Evolutionary conservation across 2,329 filamentous ascomycete species (phyloP).

Genomic region (Colletotrichum paranaense): DNA sequence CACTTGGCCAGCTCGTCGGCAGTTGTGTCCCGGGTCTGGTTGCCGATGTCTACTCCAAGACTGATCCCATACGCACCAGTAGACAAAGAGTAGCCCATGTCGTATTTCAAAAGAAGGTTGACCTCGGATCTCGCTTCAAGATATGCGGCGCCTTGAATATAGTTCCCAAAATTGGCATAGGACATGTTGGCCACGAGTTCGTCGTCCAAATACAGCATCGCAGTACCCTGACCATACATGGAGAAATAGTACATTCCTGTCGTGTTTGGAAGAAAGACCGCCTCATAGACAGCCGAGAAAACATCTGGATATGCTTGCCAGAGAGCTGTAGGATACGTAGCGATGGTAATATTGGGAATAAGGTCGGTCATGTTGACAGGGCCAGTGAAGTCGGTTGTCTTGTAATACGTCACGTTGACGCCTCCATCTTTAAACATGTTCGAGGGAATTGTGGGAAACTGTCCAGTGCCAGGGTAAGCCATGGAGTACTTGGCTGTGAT

Average conservation of each 20-base stretch:
- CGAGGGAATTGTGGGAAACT: background rate
- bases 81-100: constrained; percentile 14
- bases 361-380: background rate
- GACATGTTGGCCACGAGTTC: constrained; percentile 42
- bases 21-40: background rate
- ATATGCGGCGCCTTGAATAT: background rate
- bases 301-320: constrained; percentile 19
- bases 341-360: background rate
- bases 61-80: constrained; percentile 7
- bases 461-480: constrained; percentile 6
- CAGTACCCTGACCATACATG: constrained; percentile 48
- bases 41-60: constrained; percentile 10
- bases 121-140: background rate
- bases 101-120: background rate
- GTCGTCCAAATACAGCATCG: constrained; percentile 45
- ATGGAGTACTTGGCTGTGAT: background rate
- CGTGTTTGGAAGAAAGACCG: constrained; percentile 34
- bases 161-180: constrained; percentile 8
- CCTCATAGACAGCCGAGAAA: constrained; percentile 39
- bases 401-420: constrained; percentile 39
- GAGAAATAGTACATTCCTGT: constrained; percentile 44
- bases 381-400: constrained; percentile 31
- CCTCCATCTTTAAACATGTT: constrained; percentile 10
- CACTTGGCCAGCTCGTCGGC: background rate
- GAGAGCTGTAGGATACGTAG: background rate